Evolutionary conservation across 2,329 filamentous ascomycete genomes (phyloP), one percentile per base, ranked within the genome.

Genomic region (Pestalotiopsis sp.): DNA sequence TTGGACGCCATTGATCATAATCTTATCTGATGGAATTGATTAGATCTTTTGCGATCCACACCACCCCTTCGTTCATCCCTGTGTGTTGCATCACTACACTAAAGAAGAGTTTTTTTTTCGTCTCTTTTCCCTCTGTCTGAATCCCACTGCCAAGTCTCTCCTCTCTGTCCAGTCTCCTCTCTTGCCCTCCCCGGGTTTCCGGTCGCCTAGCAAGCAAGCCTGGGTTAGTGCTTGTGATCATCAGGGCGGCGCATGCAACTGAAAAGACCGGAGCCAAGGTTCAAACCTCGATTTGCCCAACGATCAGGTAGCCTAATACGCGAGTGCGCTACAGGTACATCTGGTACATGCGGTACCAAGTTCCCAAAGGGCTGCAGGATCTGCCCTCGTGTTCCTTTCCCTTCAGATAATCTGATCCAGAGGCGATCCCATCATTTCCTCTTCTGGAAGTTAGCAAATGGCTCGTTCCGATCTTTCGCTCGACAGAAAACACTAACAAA

Each of bases 1-100:
- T 61, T 56, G 17, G 14, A 41, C n/a, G 67, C 25, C 38, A 36
- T 31, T 23, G 62, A 31, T 59, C 23, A 49, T 67, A 68, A 70
- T 69, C 67, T 70, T 69, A 70, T 70, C 69, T 67, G 69, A 70
- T 70, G 41, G 64, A 62, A 66, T 66, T 67, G 64, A 69, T 69
- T 68, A 69, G 68, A 69, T 69, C 60, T 45, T 52, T 67, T 23
- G 9, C 31, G 31, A 31, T 66, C 56, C 25, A 56, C 65, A 25
- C 60, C 36, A 57, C 66, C 61, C 41, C 49, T 38, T n/a, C 20
- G 31, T 36, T 58, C n/a, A 63, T 60, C 64, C 64, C 38, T 66
- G 64, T 38, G 20, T 5, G 14, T 56, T 58, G 63, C 63, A 66
- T 62, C 59, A 56, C 45, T 12, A 39, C 59, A 56, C 45, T n/a